These are phyloP conservation scores for Diaporthe destruens DNA, from an alignment of 2,329 filamentous ascomycete species.

Conservation along the genomic window DNA sequence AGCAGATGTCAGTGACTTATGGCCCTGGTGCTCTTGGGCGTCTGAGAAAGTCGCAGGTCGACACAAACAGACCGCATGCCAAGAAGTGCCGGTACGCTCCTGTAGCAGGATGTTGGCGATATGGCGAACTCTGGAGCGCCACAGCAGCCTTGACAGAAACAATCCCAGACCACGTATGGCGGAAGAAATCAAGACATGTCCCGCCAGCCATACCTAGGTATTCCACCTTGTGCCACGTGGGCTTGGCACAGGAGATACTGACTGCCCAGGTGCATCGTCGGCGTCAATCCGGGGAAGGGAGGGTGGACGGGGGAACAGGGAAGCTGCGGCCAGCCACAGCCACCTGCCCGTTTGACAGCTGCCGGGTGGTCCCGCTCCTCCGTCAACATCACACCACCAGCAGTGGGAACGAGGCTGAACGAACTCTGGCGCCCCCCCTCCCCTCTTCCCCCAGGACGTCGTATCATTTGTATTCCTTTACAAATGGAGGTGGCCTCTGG, in stretches of 20 bases:
- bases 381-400: conserved; percentile 7
- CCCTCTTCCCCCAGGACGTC: neutral
- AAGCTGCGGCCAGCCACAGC: conserved; percentile 26
- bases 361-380: conserved; percentile 28
- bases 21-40: neutral
- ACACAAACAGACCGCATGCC: neutral
- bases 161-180: neutral
- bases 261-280: neutral
- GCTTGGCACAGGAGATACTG: neutral
- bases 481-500: neutral
- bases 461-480: neutral
- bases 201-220: neutral
- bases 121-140: neutral
- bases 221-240: conserved; percentile 25
- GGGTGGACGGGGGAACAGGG: neutral
- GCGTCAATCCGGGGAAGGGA: neutral
- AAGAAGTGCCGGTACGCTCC: neutral
- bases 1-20: neutral
- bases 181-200: neutral
- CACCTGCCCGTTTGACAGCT: conserved; percentile 21
- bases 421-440: neutral
- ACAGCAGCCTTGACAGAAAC: neutral
- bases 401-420: conserved; percentile 8
- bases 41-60: neutral
- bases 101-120: neutral